Evolutionary conservation across 1,284 basidiomycete species (phyloP).

Genomic region (Meira miltonrushii): DNA sequence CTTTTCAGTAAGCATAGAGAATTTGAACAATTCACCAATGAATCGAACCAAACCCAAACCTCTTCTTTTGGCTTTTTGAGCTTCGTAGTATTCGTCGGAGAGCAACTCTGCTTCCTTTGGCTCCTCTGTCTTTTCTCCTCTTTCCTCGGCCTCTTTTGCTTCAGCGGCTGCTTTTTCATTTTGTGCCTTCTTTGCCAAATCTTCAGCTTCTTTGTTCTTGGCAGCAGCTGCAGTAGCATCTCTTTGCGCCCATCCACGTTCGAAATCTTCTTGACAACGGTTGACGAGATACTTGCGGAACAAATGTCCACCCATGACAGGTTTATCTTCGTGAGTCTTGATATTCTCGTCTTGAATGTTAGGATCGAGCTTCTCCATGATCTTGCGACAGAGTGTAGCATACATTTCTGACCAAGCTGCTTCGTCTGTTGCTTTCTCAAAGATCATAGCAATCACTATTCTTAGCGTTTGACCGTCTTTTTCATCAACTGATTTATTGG

Average conservation of each 20-base stretch:
- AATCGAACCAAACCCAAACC: conserved; percentile 95
- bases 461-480: conserved; percentile 88
- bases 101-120: conserved; percentile 59
- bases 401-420: conserved; percentile 96
- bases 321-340: conserved; percentile 68
- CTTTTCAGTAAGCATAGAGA: conserved; percentile 85
- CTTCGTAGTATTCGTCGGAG: conserved; percentile 93
- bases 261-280: conserved; percentile 90
- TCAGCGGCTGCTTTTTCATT: conserved; percentile 55
- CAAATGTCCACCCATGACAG: conserved; percentile 75
- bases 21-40: conserved; percentile 95
- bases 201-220: conserved; percentile 58
- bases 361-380: conserved; percentile 81
- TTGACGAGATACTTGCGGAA: conserved; percentile 86
- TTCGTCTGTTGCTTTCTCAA: conserved; percentile 95
- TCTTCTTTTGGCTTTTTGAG: conserved; percentile 91
- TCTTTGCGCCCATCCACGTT: conserved; percentile 67
- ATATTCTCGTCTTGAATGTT: conserved; percentile 73
- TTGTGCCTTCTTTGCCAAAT: conserved; percentile 58
- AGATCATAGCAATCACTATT: conserved; percentile 90
- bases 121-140: conserved; percentile 44
- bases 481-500: conserved; percentile 87
- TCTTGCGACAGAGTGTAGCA: conserved; percentile 84
- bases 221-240: conserved; percentile 59
- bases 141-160: conserved; percentile 62